A percentile compares a stretch with the other conserved stretches of the same genome.
Conservation (phyloP, 306 rosid species). For the Mucuna pruriens region DNA sequence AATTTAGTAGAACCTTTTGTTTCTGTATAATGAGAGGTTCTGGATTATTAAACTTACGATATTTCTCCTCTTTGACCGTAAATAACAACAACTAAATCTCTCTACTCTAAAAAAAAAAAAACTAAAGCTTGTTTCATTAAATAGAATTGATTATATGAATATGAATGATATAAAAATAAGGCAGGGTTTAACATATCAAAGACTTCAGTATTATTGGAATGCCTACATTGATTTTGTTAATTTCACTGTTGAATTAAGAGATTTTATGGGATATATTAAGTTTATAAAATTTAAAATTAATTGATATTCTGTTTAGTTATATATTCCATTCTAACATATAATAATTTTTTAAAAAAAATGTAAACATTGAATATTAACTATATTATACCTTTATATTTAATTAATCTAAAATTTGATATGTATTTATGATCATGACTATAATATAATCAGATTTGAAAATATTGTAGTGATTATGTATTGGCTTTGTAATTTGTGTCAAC, state of each 20-base stretch:
- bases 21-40: not conserved
- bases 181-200: not conserved
- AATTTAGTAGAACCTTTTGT: not conserved
- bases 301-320: too few relatives aligned
- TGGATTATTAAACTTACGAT: not conserved
- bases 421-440: not conserved
- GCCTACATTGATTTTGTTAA: too few relatives aligned
- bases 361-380: too few relatives aligned
- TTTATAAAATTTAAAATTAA: too few relatives aligned
- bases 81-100: not conserved
- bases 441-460: not conserved
- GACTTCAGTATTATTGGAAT: too few relatives aligned
- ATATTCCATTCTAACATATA: too few relatives aligned
- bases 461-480: not conserved
- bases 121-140: not conserved
- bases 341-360: too few relatives aligned
- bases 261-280: too few relatives aligned
- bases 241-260: too few relatives aligned
- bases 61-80: not conserved
- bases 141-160: not conserved
- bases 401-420: not conserved
- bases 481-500: too few relatives aligned
- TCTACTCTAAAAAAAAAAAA: too few relatives aligned
- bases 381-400: not conserved
- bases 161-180: not conserved